Percentiles rank a stretch among this genome's conserved stretches.
Conservation (phyloP, 1,284 basidiomycete species). For the Omphalotus olearius region DNA sequence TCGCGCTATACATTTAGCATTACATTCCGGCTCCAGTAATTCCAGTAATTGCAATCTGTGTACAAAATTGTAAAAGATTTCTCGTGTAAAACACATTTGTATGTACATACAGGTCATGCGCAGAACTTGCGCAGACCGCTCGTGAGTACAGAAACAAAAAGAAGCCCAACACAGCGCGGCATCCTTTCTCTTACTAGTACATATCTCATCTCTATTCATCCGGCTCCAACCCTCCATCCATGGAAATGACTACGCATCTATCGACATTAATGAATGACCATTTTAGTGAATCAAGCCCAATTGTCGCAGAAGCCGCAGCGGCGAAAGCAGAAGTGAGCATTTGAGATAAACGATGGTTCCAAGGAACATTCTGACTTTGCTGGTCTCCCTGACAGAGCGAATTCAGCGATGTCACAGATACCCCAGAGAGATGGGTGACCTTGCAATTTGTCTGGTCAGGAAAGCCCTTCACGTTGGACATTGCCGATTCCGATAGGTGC, state of each 20-base stretch:
- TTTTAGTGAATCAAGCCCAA: neutral
- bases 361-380: neutral
- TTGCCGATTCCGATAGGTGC: constrained; percentile 73
- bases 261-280: neutral
- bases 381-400: neutral
- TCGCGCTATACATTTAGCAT: neutral
- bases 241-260: constrained; percentile 3
- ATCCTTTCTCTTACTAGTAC: too few relatives aligned
- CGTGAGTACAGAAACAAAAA: too few relatives aligned
- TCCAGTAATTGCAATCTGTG: too few relatives aligned
- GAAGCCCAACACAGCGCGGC: too few relatives aligned
- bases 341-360: neutral
- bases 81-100: neutral
- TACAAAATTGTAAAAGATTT: neutral
- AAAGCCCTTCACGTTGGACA: constrained; percentile 48
- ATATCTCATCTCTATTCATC: neutral
- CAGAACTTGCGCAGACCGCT: too few relatives aligned
- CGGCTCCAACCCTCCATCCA: neutral
- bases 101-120: too few relatives aligned
- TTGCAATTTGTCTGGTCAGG: constrained; percentile 64
- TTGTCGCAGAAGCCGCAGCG: constrained; percentile 6
- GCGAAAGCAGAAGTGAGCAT: constrained; percentile 4
- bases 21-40: too few relatives aligned
- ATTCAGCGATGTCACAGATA: constrained; percentile 13
- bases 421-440: constrained; percentile 47